Evolutionary conservation across 768 basidiomycete genomes (phyloP).

Genomic region (Roridomyces roridus): DNA sequence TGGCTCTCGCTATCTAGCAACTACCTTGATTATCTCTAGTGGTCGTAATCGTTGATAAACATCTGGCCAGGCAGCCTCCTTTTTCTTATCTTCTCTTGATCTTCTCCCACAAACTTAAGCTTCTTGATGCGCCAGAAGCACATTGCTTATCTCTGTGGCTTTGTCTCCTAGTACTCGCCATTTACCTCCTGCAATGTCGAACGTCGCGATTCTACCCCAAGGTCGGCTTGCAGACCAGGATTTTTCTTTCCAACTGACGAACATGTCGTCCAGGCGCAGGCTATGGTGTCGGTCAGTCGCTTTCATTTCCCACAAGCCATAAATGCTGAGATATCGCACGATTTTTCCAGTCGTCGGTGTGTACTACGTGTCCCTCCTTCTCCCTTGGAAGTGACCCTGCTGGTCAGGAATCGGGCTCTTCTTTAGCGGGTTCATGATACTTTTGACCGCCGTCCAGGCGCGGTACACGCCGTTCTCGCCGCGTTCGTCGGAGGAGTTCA

Average conservation of each 20-base stretch:
- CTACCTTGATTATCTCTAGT: not conserved
- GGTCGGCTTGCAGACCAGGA: no score
- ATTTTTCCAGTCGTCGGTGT: constrained; percentile 54
- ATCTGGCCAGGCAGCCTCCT: not conserved
- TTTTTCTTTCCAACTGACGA: no score
- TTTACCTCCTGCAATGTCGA: no score
- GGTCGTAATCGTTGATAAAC: not conserved
- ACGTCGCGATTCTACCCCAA: no score
- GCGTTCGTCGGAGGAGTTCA: constrained; percentile 83
- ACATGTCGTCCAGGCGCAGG: no score
- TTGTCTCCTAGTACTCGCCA: no score
- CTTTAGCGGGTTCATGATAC: constrained; percentile 83
- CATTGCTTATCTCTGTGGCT: no score
- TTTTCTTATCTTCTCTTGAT: no score
- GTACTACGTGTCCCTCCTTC: constrained; percentile 6
- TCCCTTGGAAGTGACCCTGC: not conserved
- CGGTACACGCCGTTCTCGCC: constrained; percentile 86
- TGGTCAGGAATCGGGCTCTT: constrained; percentile 88
- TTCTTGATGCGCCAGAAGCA: no score
- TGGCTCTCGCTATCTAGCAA: not conserved
- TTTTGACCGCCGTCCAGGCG: constrained; percentile 79
- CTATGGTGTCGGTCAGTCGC: constrained; percentile 61
- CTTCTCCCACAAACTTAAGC: no score
- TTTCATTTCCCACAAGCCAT: not conserved
- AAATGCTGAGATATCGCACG: not conserved